Percentiles rank a stretch among this genome's conserved stretches.
phyloP scores from a whole-genome alignment of 2,329 filamentous ascomycete genomes.

The Akanthomyces dipterigenus region DNA sequence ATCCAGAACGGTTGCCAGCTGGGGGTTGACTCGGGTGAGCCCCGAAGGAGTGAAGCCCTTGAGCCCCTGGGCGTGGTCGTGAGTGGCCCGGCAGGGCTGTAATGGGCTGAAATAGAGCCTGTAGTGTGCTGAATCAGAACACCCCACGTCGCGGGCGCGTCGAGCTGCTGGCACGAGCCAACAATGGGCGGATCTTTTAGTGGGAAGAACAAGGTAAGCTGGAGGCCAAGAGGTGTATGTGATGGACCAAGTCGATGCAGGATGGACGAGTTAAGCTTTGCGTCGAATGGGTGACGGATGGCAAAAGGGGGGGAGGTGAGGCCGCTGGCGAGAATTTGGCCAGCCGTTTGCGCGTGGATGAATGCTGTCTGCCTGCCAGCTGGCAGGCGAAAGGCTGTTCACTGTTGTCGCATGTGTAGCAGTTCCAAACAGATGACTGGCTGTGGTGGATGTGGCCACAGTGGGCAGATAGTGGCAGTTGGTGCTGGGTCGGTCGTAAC shows the following conservation, averaged over 20 bases:
- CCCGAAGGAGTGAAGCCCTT: conserved; percentile 1
- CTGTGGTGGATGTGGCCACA: background rate
- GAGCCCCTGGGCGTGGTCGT: conserved; percentile 4
- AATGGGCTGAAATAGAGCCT: background rate
- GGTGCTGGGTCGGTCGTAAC: too few species aligned
- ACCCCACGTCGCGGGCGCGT: background rate
- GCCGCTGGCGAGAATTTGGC: conserved; percentile 1
- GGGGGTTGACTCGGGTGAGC: background rate
- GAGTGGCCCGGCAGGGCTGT: background rate
- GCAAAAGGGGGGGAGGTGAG: background rate
- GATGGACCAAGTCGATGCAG: background rate
- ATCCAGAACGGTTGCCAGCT: background rate
- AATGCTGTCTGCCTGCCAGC: background rate
- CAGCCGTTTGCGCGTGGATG: background rate
- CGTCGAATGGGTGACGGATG: background rate
- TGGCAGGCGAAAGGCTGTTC: background rate
- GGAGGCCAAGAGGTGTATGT: background rate
- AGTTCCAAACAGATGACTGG: background rate
- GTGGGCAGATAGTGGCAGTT: too few species aligned
- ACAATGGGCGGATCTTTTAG: conserved; percentile 1
- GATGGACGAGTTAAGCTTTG: too few species aligned
- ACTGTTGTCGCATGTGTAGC: background rate
- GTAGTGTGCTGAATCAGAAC: background rate
- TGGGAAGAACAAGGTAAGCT: background rate
- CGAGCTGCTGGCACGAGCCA: background rate